Evolutionary conservation across 148 eudicot genomes (phyloP), one percentile per base, ranked within the genome.

Genomic region (Fallopia convolvulus): DNA sequence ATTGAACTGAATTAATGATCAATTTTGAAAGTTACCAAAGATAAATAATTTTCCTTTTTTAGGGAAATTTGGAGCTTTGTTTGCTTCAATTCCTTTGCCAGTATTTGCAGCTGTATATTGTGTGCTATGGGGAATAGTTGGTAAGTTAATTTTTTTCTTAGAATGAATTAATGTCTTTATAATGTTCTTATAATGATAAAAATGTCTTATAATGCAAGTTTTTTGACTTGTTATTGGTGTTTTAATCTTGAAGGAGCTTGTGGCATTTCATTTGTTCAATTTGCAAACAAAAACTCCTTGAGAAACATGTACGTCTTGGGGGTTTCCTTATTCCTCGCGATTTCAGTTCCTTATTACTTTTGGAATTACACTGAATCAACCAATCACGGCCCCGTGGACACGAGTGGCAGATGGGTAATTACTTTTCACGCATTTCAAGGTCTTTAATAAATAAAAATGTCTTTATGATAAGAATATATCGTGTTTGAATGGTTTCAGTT

Each of bases 11-110:
- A 14, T 23, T 33, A 6, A 68, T 68, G 21, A 33, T 68, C 72
- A 68, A 36, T 68, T n/a, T 68, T 68, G 8, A 33, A 68, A 39
- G 41, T 14, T 30, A 32, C 7, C n/a, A 3, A 0, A 58, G 30
- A 58, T n/a, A 3, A 20, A 21, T 66, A 36, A 6, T 36, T 68
- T 17, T 7, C 7, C 10, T 6, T 15, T 76, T 80, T 50, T 88
- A 95, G 99, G 99, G 80, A 95, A 95, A 71, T 95, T 95, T 77
- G 99, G 99, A 8, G 99, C 99, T 74, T 86, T 95, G 74, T 93
- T 95, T 74, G 98, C 99, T 70, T 83, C 93, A 23, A 93, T 95
- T 47, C 99, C 99, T 44, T 77, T 93, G 79, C 98, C 99, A 20
- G 87, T 95, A 78, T 95, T 95, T 78, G 99, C 97, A 72, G 99